phyloP scores from a whole-genome alignment of 768 basidiomycete species.

The Pilatotrama ljubarskyi region DNA sequence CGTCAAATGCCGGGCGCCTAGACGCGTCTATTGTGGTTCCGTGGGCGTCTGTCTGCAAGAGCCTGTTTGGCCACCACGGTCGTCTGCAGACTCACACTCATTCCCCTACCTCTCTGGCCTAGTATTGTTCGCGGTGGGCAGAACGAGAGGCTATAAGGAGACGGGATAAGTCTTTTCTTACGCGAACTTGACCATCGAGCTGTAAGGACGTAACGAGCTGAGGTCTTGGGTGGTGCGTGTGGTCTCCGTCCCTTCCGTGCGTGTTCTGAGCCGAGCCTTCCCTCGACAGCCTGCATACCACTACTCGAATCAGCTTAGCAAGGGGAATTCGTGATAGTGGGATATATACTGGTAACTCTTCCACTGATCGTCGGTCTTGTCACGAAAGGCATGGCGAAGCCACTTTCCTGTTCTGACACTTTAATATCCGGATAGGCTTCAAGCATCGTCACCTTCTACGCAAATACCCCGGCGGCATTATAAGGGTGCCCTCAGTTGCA shows the following conservation, averaged over 20 bases:
- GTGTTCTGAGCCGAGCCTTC: neutral
- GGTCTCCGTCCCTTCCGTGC: neutral
- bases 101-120: neutral
- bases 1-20: neutral
- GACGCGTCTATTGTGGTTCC: neutral
- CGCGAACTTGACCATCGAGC: neutral
- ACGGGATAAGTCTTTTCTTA: neutral
- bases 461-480: neutral
- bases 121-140: constrained; percentile 19
- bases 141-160: neutral
- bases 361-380: neutral
- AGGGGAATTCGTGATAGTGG: neutral
- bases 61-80: constrained; percentile 16
- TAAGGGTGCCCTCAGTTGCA: neutral
- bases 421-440: neutral
- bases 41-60: neutral
- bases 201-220: constrained; percentile 15
- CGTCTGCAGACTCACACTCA: neutral
- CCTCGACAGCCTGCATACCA: constrained; percentile 14
- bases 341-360: neutral
- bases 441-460: neutral
- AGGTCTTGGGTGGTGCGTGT: constrained; percentile 17
- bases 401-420: neutral
- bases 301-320: neutral
- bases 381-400: neutral